Percentiles rank a stretch among this genome's conserved stretches.
phyloP scores from a whole-genome alignment of 306 rosid genomes.

The Glycine latifolia region DNA sequence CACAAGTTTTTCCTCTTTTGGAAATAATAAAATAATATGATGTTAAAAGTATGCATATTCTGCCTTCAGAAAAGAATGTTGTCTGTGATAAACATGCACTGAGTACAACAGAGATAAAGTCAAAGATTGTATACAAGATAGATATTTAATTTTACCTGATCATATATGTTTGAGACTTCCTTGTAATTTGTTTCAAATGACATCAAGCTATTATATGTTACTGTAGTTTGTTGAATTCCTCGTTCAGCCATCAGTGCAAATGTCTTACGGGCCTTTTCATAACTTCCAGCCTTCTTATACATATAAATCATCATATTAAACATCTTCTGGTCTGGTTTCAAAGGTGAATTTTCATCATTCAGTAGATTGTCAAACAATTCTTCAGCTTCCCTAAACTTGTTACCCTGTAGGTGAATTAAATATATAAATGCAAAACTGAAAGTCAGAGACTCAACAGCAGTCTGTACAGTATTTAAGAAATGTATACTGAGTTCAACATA shows the following conservation, averaged over 20 bases:
- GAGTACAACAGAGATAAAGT: not conserved
- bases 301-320: constrained; percentile 96
- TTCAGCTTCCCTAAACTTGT: constrained; percentile 87
- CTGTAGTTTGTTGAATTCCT: constrained; percentile 76
- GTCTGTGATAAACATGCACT: not conserved
- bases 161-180: constrained; percentile 89
- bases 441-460: constrained; percentile 34
- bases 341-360: constrained; percentile 66
- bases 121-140: constrained; percentile 27
- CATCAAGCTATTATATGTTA: constrained; percentile 93
- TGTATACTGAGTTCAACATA: not conserved
- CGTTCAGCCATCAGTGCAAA: constrained; percentile 80
- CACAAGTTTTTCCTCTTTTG: constrained; percentile 13
- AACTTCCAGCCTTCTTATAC: constrained; percentile 87
- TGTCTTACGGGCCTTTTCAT: constrained; percentile 85
- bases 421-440: constrained; percentile 41
- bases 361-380: constrained; percentile 75
- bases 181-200: constrained; percentile 89
- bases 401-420: constrained; percentile 61
- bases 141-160: constrained; percentile 70
- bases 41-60: not conserved
- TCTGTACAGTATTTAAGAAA: constrained; percentile 28
- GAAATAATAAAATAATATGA: constrained; percentile 28
- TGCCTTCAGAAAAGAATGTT: constrained; percentile 1
- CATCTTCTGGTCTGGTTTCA: constrained; percentile 94